Base-by-base conservation (phyloP, 768 basidiomycete genomes). In the Mycena olivaceomarginata region DNA sequence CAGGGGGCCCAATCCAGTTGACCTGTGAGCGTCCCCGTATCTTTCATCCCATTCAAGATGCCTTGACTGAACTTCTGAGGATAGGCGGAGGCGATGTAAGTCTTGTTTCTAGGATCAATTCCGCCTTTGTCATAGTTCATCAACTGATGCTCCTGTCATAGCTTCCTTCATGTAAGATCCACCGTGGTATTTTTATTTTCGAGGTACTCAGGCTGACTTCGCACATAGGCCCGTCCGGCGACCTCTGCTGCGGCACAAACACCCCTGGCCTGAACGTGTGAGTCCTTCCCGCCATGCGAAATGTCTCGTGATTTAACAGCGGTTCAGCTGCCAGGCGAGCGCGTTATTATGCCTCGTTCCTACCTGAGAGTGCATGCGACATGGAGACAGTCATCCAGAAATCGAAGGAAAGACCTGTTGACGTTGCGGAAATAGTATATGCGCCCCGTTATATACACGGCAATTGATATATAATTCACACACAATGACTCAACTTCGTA, bases 221-320 rank as follows among this genome's bases (percentile, higher is more conserved):
- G 22, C 20, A 7, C 45, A 22, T n/a, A 65, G 64, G 64, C 41
- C 41, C 41, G 15, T 66, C 65, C 43, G 65, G 65, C 20, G 45
- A 66, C 4, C 45, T 66, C 45, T 66, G 65, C 65, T 66, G 65
- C 65, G 65, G 65, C 46, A 66, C 65, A 2, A 66, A 25, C 65
- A 66, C 65, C 43, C 65, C 65, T 13, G 65, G 65, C 25, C 8
- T 66, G 22, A 66, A 66, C 22, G 65, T 66, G 65, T 66, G 43
- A 68, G 67, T 68, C 16, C 22, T 12, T 2, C 48, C n/a, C 18
- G 43, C 43, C 15, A 11, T 45, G 43, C 43, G 15, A 45, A 45
- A 45, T 45, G 10, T 45, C 43, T 45, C 15, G 43, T 45, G 43
- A 45, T 45, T 45, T 45, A 15, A 8, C 43, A 45, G 43, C 43